Evolutionary conservation across 2,329 filamentous ascomycete species (phyloP).

Genomic region (Magnaporthiopsis incrustans): DNA sequence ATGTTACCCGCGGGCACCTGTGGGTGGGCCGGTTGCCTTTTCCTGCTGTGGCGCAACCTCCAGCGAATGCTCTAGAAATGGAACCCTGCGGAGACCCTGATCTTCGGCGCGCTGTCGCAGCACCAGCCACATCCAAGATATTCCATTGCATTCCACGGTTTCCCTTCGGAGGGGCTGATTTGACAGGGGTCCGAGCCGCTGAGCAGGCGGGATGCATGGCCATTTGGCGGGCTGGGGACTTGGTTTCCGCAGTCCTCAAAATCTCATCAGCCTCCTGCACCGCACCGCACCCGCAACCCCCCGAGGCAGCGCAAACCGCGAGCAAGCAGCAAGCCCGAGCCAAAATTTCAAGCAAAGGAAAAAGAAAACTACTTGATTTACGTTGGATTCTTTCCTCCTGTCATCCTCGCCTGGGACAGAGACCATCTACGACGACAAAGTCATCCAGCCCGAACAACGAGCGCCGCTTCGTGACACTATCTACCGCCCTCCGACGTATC

Average conservation of each 20-base stretch:
- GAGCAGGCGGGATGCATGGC: background rate
- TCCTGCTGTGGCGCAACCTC: background rate
- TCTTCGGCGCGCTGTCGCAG: background rate
- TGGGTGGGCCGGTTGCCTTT: background rate
- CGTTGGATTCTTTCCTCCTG: background rate
- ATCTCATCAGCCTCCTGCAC: conserved; percentile 7
- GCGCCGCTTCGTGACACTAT: background rate
- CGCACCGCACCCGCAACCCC: background rate
- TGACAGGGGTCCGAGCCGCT: conserved; percentile 3
- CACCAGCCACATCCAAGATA: conserved; percentile 7
- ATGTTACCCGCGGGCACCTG: too few species aligned
- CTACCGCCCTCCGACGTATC: background rate
- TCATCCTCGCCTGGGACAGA: background rate
- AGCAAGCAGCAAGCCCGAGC: background rate
- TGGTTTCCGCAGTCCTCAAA: conserved; percentile 1
- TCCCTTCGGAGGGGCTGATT: conserved; percentile 8
- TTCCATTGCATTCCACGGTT: conserved; percentile 8
- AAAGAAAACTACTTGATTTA: background rate
- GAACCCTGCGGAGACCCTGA: background rate
- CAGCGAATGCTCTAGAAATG: background rate
- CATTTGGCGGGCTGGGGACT: background rate
- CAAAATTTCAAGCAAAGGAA: background rate
- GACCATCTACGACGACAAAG: background rate
- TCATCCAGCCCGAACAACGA: background rate
- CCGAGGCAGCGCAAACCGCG: background rate